Evolutionary conservation across 768 basidiomycete genomes (phyloP).

Genomic region (Exidia glandulosa): DNA sequence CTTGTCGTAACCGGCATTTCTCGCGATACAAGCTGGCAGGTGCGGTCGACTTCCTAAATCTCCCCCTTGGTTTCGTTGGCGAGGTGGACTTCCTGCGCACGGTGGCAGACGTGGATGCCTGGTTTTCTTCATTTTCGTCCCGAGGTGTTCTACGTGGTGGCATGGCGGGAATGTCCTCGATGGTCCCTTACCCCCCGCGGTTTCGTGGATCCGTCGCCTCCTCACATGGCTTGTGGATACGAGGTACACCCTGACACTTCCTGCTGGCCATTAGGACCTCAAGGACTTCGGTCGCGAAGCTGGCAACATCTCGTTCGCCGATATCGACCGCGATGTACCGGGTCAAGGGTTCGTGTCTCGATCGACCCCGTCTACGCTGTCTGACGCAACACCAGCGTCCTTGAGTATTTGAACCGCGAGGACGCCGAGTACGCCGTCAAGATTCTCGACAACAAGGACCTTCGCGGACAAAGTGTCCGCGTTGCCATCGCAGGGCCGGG

Average conservation of each 20-base stretch:
- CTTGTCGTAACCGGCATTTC: conserved; percentile 83
- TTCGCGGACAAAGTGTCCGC: conserved; percentile 72
- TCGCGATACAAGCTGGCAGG: conserved; percentile 98
- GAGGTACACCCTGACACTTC: no score
- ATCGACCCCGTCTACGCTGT: neutral
- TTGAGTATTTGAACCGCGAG: conserved; percentile 80
- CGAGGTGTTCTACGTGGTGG: no score
- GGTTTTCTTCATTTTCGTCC: neutral
- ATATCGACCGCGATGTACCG: conserved; percentile 79
- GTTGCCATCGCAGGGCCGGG: conserved; percentile 43
- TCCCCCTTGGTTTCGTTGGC: conserved; percentile 12
- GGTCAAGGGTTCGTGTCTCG: conserved; percentile 66
- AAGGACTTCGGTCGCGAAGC: conserved; percentile 96
- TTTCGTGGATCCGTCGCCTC: no score
- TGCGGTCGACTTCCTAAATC: conserved; percentile 38
- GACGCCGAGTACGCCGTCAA: conserved; percentile 92
- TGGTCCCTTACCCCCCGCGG: no score
- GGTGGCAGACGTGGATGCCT: neutral
- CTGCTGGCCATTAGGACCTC: conserved; percentile 59
- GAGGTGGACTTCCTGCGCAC: conserved; percentile 8
- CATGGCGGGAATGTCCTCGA: no score
- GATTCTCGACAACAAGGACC: conserved; percentile 75
- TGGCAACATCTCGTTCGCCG: conserved; percentile 87
- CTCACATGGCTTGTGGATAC: no score
- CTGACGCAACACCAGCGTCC: conserved; percentile 47